Evolutionary conservation across 2,329 filamentous ascomycete species (phyloP).

Genomic region (Fusarium musae): DNA sequence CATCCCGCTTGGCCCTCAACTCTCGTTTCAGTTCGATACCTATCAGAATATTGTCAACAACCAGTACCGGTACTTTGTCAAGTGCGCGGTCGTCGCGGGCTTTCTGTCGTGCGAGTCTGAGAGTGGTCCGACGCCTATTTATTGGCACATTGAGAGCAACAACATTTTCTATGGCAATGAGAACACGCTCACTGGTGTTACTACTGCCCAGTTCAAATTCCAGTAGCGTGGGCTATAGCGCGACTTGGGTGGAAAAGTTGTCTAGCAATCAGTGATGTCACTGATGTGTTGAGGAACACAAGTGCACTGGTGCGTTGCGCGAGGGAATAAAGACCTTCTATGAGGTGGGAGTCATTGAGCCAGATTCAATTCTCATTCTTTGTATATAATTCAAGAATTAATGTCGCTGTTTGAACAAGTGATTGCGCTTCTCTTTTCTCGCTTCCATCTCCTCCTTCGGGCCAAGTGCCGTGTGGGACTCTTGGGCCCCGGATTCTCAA

Average conservation of each 20-base stretch:
- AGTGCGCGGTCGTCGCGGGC: not conserved
- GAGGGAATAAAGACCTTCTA: not conserved
- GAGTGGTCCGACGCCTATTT: not conserved
- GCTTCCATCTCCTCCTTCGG: not conserved
- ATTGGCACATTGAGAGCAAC: not conserved
- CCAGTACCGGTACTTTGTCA: not conserved
- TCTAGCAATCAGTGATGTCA: not conserved
- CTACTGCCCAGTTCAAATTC: not conserved
- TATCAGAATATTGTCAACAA: not conserved
- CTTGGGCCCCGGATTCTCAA: too few species aligned
- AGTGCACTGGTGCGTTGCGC: too few species aligned
- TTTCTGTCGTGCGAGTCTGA: not conserved
- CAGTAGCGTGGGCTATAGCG: not conserved
- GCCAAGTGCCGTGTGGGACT: too few species aligned
- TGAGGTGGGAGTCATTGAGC: too few species aligned
- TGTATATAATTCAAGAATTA: not conserved
- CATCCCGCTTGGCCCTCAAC: not conserved
- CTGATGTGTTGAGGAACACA: not conserved
- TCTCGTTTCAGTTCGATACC: not conserved
- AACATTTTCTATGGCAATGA: not conserved
- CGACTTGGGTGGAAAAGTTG: too few species aligned
- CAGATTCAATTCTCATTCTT: not conserved
- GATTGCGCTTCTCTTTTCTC: not conserved
- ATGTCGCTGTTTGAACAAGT: too few species aligned
- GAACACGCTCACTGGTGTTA: not conserved